phyloP scores from a whole-genome alignment of 1,284 basidiomycete species.

The Heterobasidion occidentale region DNA sequence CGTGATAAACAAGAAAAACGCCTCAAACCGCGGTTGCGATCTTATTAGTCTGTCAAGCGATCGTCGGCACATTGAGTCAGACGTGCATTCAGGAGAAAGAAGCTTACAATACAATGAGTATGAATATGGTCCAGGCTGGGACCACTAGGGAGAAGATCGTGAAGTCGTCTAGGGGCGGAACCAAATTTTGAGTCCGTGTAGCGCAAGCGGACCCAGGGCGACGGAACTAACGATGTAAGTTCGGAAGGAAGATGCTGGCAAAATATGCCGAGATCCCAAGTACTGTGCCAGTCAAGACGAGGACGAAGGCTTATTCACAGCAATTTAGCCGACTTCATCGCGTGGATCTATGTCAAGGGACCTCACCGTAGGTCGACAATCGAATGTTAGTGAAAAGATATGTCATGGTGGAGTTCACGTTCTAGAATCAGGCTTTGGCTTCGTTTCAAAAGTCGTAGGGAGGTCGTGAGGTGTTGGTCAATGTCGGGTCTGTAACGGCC shows the following conservation, averaged over 20 bases:
- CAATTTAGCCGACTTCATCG: background rate
- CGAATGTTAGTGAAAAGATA: slow-evolving; percentile 11
- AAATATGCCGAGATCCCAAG: slow-evolving; percentile 63
- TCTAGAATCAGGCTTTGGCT: background rate
- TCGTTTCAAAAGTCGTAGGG: background rate
- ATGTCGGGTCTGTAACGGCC: background rate
- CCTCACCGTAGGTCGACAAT: slow-evolving; percentile 8
- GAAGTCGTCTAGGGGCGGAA: slow-evolving; percentile 44
- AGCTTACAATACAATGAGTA: slow-evolving; percentile 46
- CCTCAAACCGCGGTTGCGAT: slow-evolving; percentile 59
- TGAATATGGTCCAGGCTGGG: slow-evolving; percentile 53
- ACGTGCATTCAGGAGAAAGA: background rate
- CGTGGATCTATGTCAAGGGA: background rate
- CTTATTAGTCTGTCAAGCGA: slow-evolving; percentile 46
- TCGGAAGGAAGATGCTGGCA: slow-evolving; percentile 55
- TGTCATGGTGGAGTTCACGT: slow-evolving; percentile 7
- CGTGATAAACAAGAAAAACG: slow-evolving; percentile 42
- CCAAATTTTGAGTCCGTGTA: slow-evolving; percentile 2
- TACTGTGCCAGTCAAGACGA: slow-evolving; percentile 55
- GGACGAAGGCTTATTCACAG: slow-evolving; percentile 37
- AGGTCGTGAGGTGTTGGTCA: background rate
- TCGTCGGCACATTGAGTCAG: slow-evolving; percentile 3
- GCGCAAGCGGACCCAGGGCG: background rate
- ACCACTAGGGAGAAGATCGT: slow-evolving; percentile 59
- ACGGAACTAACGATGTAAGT: slow-evolving; percentile 44